phyloP scores from a whole-genome alignment of 2,329 filamentous ascomycete genomes.

The Cadophora gregata region DNA sequence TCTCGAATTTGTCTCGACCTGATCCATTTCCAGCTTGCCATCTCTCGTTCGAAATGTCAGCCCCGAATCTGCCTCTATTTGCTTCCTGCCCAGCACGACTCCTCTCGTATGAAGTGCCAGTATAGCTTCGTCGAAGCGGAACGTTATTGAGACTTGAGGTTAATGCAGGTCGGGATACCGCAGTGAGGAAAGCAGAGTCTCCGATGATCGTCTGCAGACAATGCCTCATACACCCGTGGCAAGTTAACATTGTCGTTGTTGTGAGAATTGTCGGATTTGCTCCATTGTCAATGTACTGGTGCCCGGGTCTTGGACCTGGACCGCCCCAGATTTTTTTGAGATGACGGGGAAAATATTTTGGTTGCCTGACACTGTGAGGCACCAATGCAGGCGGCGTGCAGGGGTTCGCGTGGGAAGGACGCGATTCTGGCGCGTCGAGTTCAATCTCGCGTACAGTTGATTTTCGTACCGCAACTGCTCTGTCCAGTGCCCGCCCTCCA shows the following conservation, averaged over 20 bases:
- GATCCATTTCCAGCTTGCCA: background rate
- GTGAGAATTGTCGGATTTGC: background rate
- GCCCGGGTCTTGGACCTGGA: background rate
- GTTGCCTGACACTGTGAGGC: slow-evolving; percentile 6
- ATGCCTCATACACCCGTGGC: slow-evolving; percentile 40
- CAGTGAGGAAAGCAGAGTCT: slow-evolving; percentile 27
- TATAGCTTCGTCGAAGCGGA: slow-evolving; percentile 25
- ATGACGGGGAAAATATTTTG: background rate
- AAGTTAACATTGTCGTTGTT: slow-evolving; percentile 39
- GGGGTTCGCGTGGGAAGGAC: slow-evolving; percentile 30
- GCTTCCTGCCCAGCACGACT: slow-evolving; percentile 1
- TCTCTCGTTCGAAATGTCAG: background rate
- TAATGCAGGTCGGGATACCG: slow-evolving; percentile 19
- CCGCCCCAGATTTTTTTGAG: slow-evolving; percentile 17
- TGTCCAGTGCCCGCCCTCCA: background rate
- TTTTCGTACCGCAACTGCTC: too few species aligned
- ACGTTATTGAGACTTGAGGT: background rate
- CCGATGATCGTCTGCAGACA: slow-evolving; percentile 40
- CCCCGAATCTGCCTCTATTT: slow-evolving; percentile 5
- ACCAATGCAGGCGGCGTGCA: slow-evolving; percentile 16
- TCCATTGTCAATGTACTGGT: background rate
- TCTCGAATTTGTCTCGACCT: background rate
- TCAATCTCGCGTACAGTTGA: slow-evolving; percentile 23
- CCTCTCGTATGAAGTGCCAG: slow-evolving; percentile 15
- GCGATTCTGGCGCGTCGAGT: slow-evolving; percentile 19